Percentiles rank a stretch among this genome's conserved stretches.
Conservation (phyloP, 1,284 basidiomycete species). For the Pholiota adiposa region DNA sequence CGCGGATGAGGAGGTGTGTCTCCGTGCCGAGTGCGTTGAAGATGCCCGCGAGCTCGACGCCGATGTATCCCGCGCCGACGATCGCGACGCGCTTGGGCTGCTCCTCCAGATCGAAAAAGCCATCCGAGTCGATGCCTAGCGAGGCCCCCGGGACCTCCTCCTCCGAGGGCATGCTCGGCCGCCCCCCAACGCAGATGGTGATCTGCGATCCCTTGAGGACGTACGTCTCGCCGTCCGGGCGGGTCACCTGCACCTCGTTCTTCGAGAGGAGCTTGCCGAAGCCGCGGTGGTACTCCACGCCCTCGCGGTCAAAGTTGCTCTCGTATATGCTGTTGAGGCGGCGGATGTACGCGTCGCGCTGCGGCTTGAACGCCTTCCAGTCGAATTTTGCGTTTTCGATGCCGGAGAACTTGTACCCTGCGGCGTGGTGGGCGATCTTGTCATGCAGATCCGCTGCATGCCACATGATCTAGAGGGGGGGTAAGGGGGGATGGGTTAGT, state of each 20-base stretch:
- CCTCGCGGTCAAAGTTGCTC: conserved; percentile 86
- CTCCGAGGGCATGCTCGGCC: conserved; percentile 83
- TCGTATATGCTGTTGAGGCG: conserved; percentile 94
- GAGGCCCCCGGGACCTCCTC: conserved; percentile 86
- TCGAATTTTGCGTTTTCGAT: conserved; percentile 69
- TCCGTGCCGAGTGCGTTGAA: conserved; percentile 88
- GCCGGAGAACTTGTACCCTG: conserved; percentile 79
- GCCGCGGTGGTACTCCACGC: conserved; percentile 89
- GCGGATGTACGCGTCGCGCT: conserved; percentile 95
- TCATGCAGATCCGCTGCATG: conserved; percentile 95
- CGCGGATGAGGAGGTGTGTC: conserved; percentile 91
- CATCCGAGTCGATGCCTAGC: conserved; percentile 92
- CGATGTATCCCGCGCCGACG: conserved; percentile 97
- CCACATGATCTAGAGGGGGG: conserved; percentile 98
- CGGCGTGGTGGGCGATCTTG: conserved; percentile 77
- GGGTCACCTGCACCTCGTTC: conserved; percentile 70
- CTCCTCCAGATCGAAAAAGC: conserved; percentile 91
- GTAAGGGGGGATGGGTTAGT: conserved; percentile 10
- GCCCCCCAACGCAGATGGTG: conserved; percentile 87
- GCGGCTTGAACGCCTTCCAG: conserved; percentile 91
- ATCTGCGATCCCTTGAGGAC: conserved; percentile 77
- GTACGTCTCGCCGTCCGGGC: conserved; percentile 68
- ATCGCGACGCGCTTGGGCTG: conserved; percentile 95
- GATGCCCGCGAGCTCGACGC: conserved; percentile 92
- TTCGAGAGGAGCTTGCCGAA: conserved; percentile 74